A percentile compares a stretch with the other conserved stretches of the same genome.
Evolutionary conservation across 768 basidiomycete genomes (phyloP).

Genomic region (Paxillus involutus): DNA sequence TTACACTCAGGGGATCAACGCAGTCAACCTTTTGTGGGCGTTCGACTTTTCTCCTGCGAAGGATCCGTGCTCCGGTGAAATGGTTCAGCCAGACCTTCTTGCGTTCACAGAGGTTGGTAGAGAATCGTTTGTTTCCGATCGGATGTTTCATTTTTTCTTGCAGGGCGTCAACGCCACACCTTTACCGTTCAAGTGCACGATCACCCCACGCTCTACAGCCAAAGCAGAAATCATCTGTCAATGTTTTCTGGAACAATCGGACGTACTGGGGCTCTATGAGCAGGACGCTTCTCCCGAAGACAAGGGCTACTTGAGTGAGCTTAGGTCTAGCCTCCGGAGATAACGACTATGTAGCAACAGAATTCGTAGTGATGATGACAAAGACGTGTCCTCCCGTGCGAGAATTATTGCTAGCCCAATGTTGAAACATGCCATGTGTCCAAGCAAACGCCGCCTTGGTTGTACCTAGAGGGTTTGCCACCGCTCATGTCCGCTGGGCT

Average conservation of each 20-base stretch:
- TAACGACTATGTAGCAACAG: neutral
- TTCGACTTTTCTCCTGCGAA: slow-evolving; percentile 23
- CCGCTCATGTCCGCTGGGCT: too few species aligned
- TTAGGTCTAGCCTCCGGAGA: neutral
- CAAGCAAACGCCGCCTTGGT: too few species aligned
- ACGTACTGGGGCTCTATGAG: neutral
- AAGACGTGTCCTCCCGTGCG: too few species aligned
- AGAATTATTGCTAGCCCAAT: too few species aligned
- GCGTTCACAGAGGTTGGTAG: slow-evolving; percentile 12
- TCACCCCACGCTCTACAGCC: slow-evolving; percentile 15
- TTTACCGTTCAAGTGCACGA: slow-evolving; percentile 19
- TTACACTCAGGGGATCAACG: too few species aligned
- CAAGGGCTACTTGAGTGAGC: neutral
- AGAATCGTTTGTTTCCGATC: neutral
- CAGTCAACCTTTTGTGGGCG: too few species aligned
- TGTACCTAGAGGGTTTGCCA: too few species aligned
- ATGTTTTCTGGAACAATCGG: slow-evolving; percentile 1
- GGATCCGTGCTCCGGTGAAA: neutral
- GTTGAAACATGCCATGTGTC: too few species aligned
- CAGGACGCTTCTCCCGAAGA: neutral
- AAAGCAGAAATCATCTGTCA: neutral
- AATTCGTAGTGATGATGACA: too few species aligned
- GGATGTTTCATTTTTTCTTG: neutral
- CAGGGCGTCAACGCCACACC: neutral
- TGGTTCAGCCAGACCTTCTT: slow-evolving; percentile 11